Evolutionary conservation across 345 rosid species (phyloP).

Genomic region (Lepidium sativum): DNA sequence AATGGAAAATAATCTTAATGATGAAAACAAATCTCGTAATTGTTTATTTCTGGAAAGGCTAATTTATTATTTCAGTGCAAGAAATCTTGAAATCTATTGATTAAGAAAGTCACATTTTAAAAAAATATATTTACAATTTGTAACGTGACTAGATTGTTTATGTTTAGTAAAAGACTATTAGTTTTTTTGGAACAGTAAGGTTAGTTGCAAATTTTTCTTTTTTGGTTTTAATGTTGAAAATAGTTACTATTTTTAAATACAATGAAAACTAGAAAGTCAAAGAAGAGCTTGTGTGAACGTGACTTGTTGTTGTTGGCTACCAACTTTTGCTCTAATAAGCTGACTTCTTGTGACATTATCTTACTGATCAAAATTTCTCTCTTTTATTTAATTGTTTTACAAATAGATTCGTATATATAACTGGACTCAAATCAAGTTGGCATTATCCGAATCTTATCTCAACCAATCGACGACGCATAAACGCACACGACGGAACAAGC

Average conservation of each 20-base stretch:
- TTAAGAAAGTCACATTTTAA: not conserved
- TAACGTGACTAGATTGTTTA: too few species aligned
- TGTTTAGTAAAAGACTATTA: not conserved
- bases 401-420: not conserved
- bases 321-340: not conserved
- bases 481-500: not conserved
- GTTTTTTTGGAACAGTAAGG: not conserved
- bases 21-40: not conserved
- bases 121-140: too few species aligned
- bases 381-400: not conserved
- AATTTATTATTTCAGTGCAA: not conserved
- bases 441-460: not conserved
- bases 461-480: not conserved
- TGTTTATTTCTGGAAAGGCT: conserved; percentile 7
- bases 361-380: not conserved
- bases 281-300: not conserved
- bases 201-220: too few species aligned
- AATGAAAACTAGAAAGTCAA: conserved; percentile 5
- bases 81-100: not conserved
- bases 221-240: too few species aligned
- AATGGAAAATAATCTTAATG: not conserved
- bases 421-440: not conserved
- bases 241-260: not conserved
- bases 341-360: not conserved
- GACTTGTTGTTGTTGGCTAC: not conserved